Percentiles rank a stretch among this genome's conserved stretches.
Conservation (phyloP, 1,284 basidiomycete species). For the Stygiomarasmius scandens region DNA sequence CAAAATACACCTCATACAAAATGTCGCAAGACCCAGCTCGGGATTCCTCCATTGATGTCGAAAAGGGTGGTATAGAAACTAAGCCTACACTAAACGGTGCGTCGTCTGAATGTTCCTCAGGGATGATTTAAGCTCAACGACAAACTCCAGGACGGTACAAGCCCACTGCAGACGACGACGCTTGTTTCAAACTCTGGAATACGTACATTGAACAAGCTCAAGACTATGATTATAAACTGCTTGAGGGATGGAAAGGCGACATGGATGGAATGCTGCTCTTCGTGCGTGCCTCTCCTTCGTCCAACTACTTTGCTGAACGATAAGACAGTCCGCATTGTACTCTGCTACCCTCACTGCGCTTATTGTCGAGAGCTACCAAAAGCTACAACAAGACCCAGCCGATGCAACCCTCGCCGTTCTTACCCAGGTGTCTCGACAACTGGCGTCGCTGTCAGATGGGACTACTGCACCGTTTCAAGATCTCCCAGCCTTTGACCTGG, state of each 20-base stretch:
- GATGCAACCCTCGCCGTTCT: constrained; percentile 7
- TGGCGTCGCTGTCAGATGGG: constrained; percentile 1
- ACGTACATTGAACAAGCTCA: constrained; percentile 12
- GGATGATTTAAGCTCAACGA: neutral
- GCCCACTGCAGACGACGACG: neutral
- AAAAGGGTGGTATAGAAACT: too few species aligned
- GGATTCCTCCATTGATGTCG: too few species aligned
- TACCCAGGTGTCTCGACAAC: constrained; percentile 10
- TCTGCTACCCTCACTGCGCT: constrained; percentile 16
- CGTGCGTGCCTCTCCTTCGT: constrained; percentile 1
- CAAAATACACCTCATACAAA: too few species aligned
- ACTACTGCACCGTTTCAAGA: neutral
- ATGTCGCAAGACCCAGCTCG: too few species aligned
- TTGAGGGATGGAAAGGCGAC: constrained; percentile 14
- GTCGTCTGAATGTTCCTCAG: too few species aligned
- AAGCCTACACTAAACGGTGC: too few species aligned
- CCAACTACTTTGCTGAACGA: neutral
- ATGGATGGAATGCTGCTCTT: constrained; percentile 12
- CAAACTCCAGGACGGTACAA: neutral
- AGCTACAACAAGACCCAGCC: constrained; percentile 1
- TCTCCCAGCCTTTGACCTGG: neutral
- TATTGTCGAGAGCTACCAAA: constrained; percentile 14
- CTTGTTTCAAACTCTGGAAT: constrained; percentile 5
- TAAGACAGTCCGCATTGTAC: constrained; percentile 14
- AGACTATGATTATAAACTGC: constrained; percentile 11